phyloP scores from a whole-genome alignment of 139 green algal genomes.

The Chlamydomonas eustigma region DNA sequence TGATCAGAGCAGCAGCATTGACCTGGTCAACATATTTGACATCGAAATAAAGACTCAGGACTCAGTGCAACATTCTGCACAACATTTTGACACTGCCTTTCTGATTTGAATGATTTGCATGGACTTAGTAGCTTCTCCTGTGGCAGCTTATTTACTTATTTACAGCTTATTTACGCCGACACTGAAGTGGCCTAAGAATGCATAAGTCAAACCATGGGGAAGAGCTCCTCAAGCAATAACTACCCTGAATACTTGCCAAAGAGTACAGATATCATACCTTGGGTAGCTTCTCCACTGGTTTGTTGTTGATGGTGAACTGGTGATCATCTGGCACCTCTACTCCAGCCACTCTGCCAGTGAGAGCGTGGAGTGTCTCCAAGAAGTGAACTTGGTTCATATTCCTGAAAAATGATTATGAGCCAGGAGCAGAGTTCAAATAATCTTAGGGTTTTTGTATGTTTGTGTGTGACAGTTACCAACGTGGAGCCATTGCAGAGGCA shows the following conservation, averaged over 20 bases:
- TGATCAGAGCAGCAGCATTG: background rate
- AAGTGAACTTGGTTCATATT: slow-evolving; percentile 19
- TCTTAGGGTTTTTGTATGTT: no score
- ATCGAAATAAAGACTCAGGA: background rate
- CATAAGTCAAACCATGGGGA: no score
- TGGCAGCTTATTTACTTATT: no score
- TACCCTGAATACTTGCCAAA: no score
- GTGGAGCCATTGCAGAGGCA: no score
- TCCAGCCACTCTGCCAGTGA: slow-evolving; percentile 52
- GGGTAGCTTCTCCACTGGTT: slow-evolving; percentile 12
- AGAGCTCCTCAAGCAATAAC: no score
- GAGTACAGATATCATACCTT: no score
- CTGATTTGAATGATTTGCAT: no score
- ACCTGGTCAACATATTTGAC: background rate
- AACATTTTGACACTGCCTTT: no score
- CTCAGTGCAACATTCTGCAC: no score
- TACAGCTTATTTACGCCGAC: background rate
- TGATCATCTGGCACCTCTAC: slow-evolving; percentile 29
- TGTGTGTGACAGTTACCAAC: no score
- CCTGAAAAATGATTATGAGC: background rate
- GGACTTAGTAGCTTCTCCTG: background rate
- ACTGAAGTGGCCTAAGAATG: no score
- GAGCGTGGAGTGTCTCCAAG: slow-evolving; percentile 64
- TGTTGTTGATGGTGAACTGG: slow-evolving; percentile 18
- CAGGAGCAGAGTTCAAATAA: background rate